Conservation (phyloP, 2,329 filamentous ascomycete genomes). For the Clonostachys rosea region DNA sequence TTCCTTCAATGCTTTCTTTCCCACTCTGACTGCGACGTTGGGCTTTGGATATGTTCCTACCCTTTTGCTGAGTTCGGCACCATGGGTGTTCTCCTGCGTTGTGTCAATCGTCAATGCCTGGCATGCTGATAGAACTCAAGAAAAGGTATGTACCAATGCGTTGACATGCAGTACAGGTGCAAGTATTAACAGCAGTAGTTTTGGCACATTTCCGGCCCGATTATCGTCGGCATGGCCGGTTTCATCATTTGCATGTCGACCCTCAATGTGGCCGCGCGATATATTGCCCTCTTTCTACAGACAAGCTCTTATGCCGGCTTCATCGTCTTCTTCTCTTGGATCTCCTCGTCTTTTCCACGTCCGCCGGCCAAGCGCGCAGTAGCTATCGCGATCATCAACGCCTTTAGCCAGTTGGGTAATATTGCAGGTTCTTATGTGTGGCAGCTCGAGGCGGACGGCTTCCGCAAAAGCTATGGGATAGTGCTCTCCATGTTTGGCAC, state of each 20-base stretch:
- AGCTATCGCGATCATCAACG: conserved; percentile 58
- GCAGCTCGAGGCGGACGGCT: conserved; percentile 53
- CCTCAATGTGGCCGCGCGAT: conserved; percentile 48
- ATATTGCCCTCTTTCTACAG: conserved; percentile 57
- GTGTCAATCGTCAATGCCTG: conserved; percentile 50
- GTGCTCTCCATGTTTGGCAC: conserved; percentile 60
- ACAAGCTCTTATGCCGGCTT: conserved; percentile 48
- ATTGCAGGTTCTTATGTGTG: conserved; percentile 60
- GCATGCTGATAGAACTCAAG: conserved; percentile 49
- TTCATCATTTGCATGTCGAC: conserved; percentile 59
- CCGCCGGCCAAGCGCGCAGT: conserved; percentile 57
- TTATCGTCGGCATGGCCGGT: conserved; percentile 44
- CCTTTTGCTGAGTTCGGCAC: conserved; percentile 50
- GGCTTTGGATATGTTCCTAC: conserved; percentile 48
- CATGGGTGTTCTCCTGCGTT: conserved; percentile 56
- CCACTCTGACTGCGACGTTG: conserved; percentile 45
- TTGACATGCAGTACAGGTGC: background rate
- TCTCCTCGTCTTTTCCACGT: conserved; percentile 50
- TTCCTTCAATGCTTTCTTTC: conserved; percentile 56
- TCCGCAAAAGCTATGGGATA: conserved; percentile 60
- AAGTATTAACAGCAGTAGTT: conserved; percentile 24
- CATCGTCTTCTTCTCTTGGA: conserved; percentile 55
- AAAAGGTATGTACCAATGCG: conserved; percentile 17
- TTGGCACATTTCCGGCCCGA: conserved; percentile 53
- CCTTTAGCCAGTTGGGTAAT: conserved; percentile 51